Evolutionary conservation across 179 eudicot genomes (phyloP), one percentile per base, ranked within the genome.

Genomic region (Carnegiea gigantea): DNA sequence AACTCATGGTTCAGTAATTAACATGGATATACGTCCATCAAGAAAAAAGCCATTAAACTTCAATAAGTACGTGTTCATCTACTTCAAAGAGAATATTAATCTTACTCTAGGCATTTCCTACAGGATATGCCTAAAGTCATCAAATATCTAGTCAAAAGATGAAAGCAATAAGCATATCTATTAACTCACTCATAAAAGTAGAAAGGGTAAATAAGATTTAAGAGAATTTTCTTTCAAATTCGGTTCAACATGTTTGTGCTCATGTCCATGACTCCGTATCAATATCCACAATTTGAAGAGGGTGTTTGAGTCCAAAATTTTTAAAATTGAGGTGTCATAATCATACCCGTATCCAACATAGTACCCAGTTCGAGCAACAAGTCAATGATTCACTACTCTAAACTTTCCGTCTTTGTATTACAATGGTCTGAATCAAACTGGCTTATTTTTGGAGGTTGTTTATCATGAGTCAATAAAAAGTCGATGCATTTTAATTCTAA

Each of bases 1-100:
- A 18, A 57, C n/a, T 57, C 46, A 83, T 44, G 23, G 40, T 80
- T 44, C 84, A 62, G 28, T 53, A 43, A 73, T 73, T 38, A n/a
- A 73, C 44, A 23, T 33, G 51, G 49, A 28, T 60, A 53, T 48
- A 46, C 13, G 18, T 24, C 43, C 13, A 23, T 59, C 21, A 70
- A 10, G 38, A 65, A 17, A 14, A 30, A 28, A 49, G 53, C 48
- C 73, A 62, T 30, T 33, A 70, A 20, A 20, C 6, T 74, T 13
- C 38, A 73, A 73, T 13, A 49, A 49, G 53, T 51, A 51, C 57
- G 44, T 7, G 9, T 51, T 14, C 20, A 51, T 51, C 18, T 11
- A 51, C 57, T 12, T 51, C 18, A 17, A 51, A 3, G 57, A 51
- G 57, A 51, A 51, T 17, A 51, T 51, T 17, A 51, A 5, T 17